These are phyloP conservation scores for Dryas integrifolia DNA, from an alignment of 331 rosid genomes.

Conservation along the genomic window DNA sequence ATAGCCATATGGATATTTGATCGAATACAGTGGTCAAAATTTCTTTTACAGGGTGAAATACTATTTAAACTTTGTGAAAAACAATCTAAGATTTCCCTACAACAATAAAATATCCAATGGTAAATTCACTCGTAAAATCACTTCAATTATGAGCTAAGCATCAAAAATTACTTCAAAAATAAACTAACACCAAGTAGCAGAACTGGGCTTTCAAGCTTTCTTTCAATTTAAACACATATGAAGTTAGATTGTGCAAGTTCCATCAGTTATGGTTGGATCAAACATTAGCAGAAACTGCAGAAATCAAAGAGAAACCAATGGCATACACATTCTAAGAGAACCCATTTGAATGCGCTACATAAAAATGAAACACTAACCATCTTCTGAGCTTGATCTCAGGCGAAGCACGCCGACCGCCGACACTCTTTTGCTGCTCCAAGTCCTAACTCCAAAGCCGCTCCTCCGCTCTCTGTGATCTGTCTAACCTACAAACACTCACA, in stretches of 20 bases:
- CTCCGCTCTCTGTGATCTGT: neutral
- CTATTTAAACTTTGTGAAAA: no score
- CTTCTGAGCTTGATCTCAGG: neutral
- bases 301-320: neutral
- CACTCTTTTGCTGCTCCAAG: neutral
- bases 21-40: neutral
- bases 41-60: neutral
- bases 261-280: neutral
- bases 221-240: neutral
- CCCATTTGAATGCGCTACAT: neutral
- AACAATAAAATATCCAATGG: neutral
- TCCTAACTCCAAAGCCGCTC: slow-evolving; percentile 10
- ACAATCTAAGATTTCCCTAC: neutral
- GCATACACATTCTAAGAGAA: neutral
- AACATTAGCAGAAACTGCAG: neutral
- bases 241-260: neutral
- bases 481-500: neutral
- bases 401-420: neutral
- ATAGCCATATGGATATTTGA: neutral
- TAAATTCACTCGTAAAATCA: no score
- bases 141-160: no score
- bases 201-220: neutral
- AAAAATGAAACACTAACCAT: slow-evolving; percentile 15
- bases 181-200: neutral
- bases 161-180: no score